phyloP scores from a whole-genome alignment of 768 basidiomycete species.

The Tulasnella calospora region DNA sequence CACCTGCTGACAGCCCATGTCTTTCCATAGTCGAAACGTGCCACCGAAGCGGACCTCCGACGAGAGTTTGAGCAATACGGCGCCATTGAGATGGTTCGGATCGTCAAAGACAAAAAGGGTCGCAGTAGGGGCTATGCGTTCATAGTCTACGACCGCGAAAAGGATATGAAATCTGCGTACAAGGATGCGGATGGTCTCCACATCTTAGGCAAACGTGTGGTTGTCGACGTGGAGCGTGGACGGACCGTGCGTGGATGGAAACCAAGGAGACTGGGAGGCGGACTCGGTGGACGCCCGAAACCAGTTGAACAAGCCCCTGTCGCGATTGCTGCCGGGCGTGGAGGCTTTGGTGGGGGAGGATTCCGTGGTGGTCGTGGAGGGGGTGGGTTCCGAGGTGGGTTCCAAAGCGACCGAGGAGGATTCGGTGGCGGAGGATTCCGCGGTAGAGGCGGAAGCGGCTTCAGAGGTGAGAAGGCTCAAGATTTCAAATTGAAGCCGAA shows the following conservation, averaged over 20 bases:
- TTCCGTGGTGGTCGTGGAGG: constrained; percentile 23
- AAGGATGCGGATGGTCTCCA: constrained; percentile 97
- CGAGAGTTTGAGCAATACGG: constrained; percentile 96
- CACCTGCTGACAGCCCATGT: constrained; percentile 17
- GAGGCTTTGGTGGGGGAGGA: constrained; percentile 31
- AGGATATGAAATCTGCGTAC: constrained; percentile 99
- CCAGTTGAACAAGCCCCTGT: constrained; percentile 43
- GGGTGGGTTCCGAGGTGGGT: constrained; percentile 20
- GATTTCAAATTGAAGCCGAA: not conserved
- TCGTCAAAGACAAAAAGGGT: constrained; percentile 85
- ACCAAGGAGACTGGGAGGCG: constrained; percentile 92
- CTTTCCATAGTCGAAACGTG: constrained; percentile 69
- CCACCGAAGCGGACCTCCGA: constrained; percentile 85
- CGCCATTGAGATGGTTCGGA: constrained; percentile 87
- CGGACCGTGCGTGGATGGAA: constrained; percentile 99
- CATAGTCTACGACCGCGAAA: constrained; percentile 93
- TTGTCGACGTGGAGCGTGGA: constrained; percentile 97
- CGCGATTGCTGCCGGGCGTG: constrained; percentile 36
- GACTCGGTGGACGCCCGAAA: constrained; percentile 96
- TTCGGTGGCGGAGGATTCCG: constrained; percentile 31
- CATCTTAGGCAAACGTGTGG: constrained; percentile 91
- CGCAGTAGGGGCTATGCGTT: constrained; percentile 92
- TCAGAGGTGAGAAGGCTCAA: constrained; percentile 18
- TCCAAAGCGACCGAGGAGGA: constrained; percentile 8
- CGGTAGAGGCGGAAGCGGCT: constrained; percentile 2